Evolutionary conservation across 129 eudicot genomes (phyloP).

Genomic region (Smallanthus sonchifolius): DNA sequence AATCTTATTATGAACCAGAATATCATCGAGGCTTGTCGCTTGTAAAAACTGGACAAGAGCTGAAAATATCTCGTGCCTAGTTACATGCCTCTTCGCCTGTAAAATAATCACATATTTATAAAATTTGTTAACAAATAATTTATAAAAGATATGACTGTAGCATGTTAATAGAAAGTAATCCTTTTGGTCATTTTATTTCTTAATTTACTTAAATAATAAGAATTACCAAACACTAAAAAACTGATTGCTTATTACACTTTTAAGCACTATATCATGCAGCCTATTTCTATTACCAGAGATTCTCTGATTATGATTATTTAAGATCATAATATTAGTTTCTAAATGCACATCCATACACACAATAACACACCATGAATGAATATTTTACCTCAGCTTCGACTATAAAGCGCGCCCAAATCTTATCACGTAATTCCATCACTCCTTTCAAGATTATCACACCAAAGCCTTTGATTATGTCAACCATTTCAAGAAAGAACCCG

Average conservation of each 20-base stretch:
- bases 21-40: conserved; percentile 23
- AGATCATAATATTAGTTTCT: background rate
- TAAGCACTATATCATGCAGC: background rate
- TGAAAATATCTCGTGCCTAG: conserved; percentile 60
- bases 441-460: conserved; percentile 78
- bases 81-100: conserved; percentile 53
- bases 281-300: too few relatives aligned
- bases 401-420: conserved; percentile 64
- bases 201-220: too few relatives aligned
- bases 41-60: conserved; percentile 69
- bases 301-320: too few relatives aligned
- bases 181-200: too few relatives aligned
- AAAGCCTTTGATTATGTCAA: conserved; percentile 47
- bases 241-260: too few relatives aligned
- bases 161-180: too few relatives aligned
- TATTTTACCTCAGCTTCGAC: conserved; percentile 60
- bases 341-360: background rate
- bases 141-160: too few relatives aligned
- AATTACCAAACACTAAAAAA: too few relatives aligned
- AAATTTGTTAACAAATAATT: background rate
- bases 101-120: background rate
- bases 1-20: conserved; percentile 13
- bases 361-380: background rate
- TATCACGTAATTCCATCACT: conserved; percentile 53
- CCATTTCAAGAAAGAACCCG: conserved; percentile 27